Base-by-base conservation (phyloP, 2,329 filamentous ascomycete genomes). In the Ambrosiella xylebori region DNA sequence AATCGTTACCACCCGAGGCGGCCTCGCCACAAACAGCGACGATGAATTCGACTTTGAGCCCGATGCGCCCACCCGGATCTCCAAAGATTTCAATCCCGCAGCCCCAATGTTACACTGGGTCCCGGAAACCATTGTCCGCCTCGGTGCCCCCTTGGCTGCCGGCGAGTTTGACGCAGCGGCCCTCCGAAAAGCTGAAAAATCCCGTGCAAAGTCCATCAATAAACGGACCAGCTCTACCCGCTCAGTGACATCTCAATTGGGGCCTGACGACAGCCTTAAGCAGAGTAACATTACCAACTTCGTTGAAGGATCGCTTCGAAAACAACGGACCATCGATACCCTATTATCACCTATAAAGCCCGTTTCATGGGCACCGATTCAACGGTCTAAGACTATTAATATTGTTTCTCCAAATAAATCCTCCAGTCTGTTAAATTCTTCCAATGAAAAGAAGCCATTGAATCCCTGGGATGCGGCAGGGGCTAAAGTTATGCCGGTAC, bases 21-120 rank as follows among this genome's bases (percentile, higher is more conserved):
- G 78, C 0, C 67, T 82, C 12, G 79, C 80, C 1, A 71, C 81
- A n/a, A 80, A 80, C 62, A 80, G 78, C 60, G 84, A 88, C 57
- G 81, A 86, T 41, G 83, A 86, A 8, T 71, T 79, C 12, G 75
- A 74, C 66, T 64, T 64, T 3, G 61, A 61, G 1, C 59, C 63
- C 1, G 69, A 66, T 41, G 74, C 73, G 57, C 61, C 68, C 0
- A 36, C 27, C 47, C 27, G 88, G 64, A 85, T 88, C 0, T 76
- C 13, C 2, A 51, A 89, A 64, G 85, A 88, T 0, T 76, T 74
- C 7, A 75, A 80, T 36, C 72, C 80, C 1, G 80, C 86, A 45
- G 61, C 67, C n/a, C 63, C 64, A 12, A 13, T 45, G 2, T 35
- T 57, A 9, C 17, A 51, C 9, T 74, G 72, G 71, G 64, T 71